These are phyloP conservation scores for Diplodia sapinea DNA, from an alignment of 2,329 filamentous ascomycete species.

Conservation along the genomic window DNA sequence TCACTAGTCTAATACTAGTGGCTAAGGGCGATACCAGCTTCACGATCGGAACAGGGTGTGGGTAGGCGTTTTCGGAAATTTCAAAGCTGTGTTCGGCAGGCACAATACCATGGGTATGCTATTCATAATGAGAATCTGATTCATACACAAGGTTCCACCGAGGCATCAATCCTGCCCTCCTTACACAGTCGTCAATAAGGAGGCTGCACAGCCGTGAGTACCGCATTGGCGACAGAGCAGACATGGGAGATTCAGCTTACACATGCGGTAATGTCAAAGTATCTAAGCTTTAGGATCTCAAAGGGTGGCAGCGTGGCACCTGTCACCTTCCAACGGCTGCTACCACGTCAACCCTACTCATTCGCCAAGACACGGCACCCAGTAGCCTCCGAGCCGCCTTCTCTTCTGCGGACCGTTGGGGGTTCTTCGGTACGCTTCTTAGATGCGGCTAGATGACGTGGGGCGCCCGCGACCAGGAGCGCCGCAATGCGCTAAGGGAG, in stretches of 20 bases:
- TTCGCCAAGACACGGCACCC: neutral
- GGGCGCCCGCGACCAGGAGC: neutral
- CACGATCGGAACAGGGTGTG: neutral
- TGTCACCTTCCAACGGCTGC: neutral
- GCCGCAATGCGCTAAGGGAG: neutral
- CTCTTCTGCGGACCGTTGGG: neutral
- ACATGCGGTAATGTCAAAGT: too few relatives aligned
- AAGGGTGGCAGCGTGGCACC: too few relatives aligned
- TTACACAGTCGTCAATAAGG: neutral
- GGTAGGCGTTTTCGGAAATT: neutral
- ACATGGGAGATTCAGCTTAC: too few relatives aligned
- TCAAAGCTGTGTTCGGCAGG: neutral
- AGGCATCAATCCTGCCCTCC: neutral
- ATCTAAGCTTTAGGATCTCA: too few relatives aligned
- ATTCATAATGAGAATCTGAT: neutral
- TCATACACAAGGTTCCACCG: neutral
- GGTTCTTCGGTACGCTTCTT: neutral
- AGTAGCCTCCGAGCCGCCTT: neutral
- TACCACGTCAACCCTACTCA: too few relatives aligned
- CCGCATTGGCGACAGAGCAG: too few relatives aligned
- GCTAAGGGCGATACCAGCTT: neutral
- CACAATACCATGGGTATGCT: neutral
- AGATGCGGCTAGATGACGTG: neutral
- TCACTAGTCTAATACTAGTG: constrained; percentile 10
- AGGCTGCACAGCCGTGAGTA: neutral